Base-by-base conservation (phyloP, 1,139 yeast species). In the Neolecta irregularis region DNA sequence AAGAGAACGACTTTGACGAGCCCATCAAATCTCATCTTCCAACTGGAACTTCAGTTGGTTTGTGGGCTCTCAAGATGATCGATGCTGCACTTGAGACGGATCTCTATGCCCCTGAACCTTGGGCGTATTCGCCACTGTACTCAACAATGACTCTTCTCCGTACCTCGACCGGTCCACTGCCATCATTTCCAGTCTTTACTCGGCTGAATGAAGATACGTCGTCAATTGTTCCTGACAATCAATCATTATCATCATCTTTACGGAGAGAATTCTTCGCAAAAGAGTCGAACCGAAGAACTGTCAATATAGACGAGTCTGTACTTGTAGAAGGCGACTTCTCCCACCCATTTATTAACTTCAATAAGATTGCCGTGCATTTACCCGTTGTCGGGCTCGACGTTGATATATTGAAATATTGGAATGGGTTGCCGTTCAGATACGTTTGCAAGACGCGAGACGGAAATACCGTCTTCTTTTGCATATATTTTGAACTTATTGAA, bases 31-130 rank as follows among this genome's bases (percentile, higher is more conserved):
- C 73, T 39, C 61, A 63, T 39, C 64, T 76, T 8, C 88, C 88
- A 3, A 72, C 57, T 60, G 79, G 65, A 46, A 69, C 56, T 52
- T 64, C 62, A 48, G 59, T 52, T 51, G 80, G 76, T 46, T 64
- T 58, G 38, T 48, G 50, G 28, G 41, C 62, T n/a, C 59, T 64
- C 50, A 55, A 56, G 36, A 46, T 53, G 45, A 65, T 76, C 33
- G 78, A 74, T 49, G 73, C 73, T 25, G 76, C 23, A 69, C 72
- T 8, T 22, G 67, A 62, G 37, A 80, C 75, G 3, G 83, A 76
- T 47, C 57, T 72, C 3, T 72, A 70, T 46, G 55, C 58, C 26
- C 79, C 73, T 35, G 61, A 64, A 48, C 88, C 56, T 2, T 75
- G 56, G 48, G 55, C 75, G 16, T 74, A 74, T 44, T 80, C 81